A percentile compares a stretch with the other conserved stretches of the same genome.
phyloP scores from a whole-genome alignment of 768 basidiomycete genomes.

The Termitomyces sp. region DNA sequence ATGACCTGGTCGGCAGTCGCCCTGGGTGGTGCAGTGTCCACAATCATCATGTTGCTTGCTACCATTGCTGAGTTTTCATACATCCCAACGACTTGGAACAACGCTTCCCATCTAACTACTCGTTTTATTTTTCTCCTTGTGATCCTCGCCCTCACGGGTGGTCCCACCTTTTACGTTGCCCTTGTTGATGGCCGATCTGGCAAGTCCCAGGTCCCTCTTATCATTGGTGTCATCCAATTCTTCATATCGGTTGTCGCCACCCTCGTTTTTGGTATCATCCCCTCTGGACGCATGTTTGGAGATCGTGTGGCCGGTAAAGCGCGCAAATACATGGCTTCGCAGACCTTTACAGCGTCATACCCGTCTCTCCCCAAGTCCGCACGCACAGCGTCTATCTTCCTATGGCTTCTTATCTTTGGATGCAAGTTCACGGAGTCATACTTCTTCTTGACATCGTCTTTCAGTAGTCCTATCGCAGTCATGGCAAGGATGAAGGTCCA shows the following conservation, averaged over 20 bases:
- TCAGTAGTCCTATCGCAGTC: constrained; percentile 92
- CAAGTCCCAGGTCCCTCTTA: constrained; percentile 73
- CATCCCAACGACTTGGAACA: constrained; percentile 99
- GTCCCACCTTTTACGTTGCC: constrained; percentile 93
- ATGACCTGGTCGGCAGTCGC: constrained; percentile 97
- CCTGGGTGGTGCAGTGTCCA: constrained; percentile 93
- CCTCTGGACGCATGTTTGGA: constrained; percentile 97
- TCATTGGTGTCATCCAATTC: constrained; percentile 92
- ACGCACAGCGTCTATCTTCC: constrained; percentile 76
- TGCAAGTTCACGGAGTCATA: constrained; percentile 98
- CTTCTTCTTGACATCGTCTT: constrained; percentile 97
- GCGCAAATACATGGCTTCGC: constrained; percentile 98
- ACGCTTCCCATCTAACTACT: constrained; percentile 93
- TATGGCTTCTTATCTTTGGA: constrained; percentile 93
- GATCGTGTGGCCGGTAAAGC: constrained; percentile 96
- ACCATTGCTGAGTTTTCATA: constrained; percentile 95
- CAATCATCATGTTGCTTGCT: constrained; percentile 89
- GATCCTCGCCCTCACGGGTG: constrained; percentile 88
- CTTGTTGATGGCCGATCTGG: constrained; percentile 66
- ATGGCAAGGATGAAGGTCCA: constrained; percentile 96
- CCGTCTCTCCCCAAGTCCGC: constrained; percentile 70
- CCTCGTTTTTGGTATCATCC: constrained; percentile 80
- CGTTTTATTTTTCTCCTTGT: constrained; percentile 89
- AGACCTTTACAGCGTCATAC: constrained; percentile 98
- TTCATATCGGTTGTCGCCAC: constrained; percentile 85